Evolutionary conservation across 805 yeast genomes (phyloP).

Genomic region (Pichia scutulata): DNA sequence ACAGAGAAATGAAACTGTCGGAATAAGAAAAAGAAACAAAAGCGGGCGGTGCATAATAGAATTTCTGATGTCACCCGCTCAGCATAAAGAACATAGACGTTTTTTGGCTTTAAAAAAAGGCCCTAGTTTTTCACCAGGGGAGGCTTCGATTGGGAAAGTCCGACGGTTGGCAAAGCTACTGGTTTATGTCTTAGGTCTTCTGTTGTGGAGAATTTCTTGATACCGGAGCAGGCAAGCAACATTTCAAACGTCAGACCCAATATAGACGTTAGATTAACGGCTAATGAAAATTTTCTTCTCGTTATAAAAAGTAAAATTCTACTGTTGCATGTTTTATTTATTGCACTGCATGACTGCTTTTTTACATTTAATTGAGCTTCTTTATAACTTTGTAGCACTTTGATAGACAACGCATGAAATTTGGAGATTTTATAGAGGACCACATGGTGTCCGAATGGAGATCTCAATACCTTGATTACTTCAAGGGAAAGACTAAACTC

Average conservation of each 20-base stretch:
- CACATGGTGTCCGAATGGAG: conserved; percentile 86
- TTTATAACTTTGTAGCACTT: not conserved
- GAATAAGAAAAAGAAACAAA: not conserved
- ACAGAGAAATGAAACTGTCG: not conserved
- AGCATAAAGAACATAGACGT: not conserved
- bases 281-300: not conserved
- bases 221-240: too few species aligned
- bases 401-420: conserved; percentile 44
- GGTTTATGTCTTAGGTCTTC: not conserved
- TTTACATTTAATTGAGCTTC: too few species aligned
- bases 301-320: not conserved
- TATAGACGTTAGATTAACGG: too few species aligned
- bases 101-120: not conserved
- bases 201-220: too few species aligned
- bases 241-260: too few species aligned
- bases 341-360: not conserved
- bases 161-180: not conserved
- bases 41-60: not conserved
- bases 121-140: not conserved
- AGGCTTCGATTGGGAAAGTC: not conserved
- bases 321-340: not conserved
- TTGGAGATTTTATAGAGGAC: conserved; percentile 57
- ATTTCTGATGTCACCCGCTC: not conserved
- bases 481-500: conserved; percentile 36
- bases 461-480: conserved; percentile 69